Conservation (phyloP, 129 eudicot species). For the Sambucus nigra region DNA sequence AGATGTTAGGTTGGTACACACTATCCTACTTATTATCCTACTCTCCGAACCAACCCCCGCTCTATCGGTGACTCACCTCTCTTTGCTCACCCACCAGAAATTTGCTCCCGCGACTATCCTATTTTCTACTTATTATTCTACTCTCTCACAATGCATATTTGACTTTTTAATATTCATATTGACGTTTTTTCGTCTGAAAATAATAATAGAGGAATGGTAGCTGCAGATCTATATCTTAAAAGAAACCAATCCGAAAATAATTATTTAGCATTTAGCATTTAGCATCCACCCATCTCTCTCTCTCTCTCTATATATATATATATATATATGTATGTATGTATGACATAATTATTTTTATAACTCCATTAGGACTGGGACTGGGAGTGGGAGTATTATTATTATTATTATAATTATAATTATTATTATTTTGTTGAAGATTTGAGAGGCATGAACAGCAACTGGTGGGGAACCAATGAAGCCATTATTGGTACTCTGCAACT, state of each 20-base stretch:
- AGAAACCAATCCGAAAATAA: not conserved
- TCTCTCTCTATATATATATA: not conserved
- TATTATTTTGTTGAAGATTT: not conserved
- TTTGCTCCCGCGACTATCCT: too few relatives aligned
- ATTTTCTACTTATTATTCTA: too few relatives aligned
- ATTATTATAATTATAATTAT: not conserved
- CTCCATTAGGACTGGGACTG: too few relatives aligned
- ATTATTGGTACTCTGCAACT: slow-evolving; percentile 20
- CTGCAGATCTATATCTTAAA: not conserved
- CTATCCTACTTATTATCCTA: too few relatives aligned
- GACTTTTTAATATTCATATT: too few relatives aligned
- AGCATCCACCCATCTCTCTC: too few relatives aligned
- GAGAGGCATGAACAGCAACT: slow-evolving; percentile 6
- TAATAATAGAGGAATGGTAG: slow-evolving; percentile 1
- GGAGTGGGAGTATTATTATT: not conserved
- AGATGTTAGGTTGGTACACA: too few relatives aligned
- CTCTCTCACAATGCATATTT: too few relatives aligned
- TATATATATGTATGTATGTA: not conserved
- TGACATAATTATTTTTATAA: too few relatives aligned
- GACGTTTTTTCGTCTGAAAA: not conserved
- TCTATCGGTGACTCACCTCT: too few relatives aligned
- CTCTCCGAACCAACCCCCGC: too few relatives aligned
- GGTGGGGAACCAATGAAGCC: slow-evolving; percentile 8
- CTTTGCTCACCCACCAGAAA: not conserved
- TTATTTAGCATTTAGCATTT: not conserved